Conservation (phyloP, 2,329 filamentous ascomycete species). For the Zelopaecilomyces penicillatus region DNA sequence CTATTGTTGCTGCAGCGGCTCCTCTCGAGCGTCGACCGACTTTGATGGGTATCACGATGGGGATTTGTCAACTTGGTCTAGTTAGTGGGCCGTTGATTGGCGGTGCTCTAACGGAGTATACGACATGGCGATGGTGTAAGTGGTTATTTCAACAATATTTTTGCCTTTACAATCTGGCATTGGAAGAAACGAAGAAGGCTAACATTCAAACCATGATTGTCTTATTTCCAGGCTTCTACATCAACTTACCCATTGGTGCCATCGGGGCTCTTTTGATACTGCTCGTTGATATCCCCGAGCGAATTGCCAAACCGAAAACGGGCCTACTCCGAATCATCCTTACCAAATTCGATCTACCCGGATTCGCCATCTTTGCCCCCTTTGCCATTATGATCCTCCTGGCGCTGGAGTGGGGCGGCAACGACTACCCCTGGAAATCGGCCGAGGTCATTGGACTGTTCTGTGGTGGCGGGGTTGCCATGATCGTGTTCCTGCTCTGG, state of each 20-base stretch:
- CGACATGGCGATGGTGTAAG: conserved; percentile 37
- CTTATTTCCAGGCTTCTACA: conserved; percentile 29
- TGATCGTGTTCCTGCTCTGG: conserved; percentile 21
- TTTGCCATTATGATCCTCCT: conserved; percentile 2
- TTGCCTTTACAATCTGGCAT: neutral
- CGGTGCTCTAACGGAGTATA: conserved; percentile 29
- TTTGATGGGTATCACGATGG: neutral
- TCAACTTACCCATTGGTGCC: conserved; percentile 38
- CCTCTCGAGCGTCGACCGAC: conserved; percentile 13
- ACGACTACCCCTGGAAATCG: conserved; percentile 27
- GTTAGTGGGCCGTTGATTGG: conserved; percentile 34
- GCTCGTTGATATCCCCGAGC: conserved; percentile 28
- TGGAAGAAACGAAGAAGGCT: neutral
- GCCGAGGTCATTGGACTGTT: conserved; percentile 30
- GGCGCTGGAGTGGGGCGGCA: conserved; percentile 23
- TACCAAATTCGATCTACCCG: conserved; percentile 26
- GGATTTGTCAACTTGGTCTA: conserved; percentile 24
- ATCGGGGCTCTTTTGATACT: conserved; percentile 25
- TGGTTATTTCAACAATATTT: neutral
- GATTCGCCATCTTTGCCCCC: conserved; percentile 14
- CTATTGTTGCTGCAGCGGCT: conserved; percentile 22
- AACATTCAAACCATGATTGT: conserved; percentile 4
- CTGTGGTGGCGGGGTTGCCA: conserved; percentile 18
- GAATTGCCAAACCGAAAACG: conserved; percentile 21
- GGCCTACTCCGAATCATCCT: conserved; percentile 26